These are phyloP conservation scores for Mycena polygramma DNA, from an alignment of 768 basidiomycete genomes.

Conservation along the genomic window DNA sequence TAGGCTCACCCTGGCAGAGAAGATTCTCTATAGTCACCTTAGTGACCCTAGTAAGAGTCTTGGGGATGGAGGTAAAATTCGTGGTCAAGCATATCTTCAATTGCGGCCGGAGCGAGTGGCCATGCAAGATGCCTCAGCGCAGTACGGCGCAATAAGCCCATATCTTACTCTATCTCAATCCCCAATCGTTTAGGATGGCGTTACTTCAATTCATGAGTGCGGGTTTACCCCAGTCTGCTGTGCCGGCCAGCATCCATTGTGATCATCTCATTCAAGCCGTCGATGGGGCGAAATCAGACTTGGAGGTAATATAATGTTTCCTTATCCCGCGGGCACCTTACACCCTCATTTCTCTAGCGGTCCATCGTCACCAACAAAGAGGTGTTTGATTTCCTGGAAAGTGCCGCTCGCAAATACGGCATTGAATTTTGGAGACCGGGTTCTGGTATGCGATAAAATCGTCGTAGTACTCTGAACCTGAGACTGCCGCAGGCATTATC, in stretches of 20 bases:
- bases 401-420: conserved; percentile 90
- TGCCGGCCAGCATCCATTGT: conserved; percentile 95
- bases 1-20: conserved; percentile 95
- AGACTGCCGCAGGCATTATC: conserved; percentile 66
- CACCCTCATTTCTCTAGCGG: conserved; percentile 56
- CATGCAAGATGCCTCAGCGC: conserved; percentile 95
- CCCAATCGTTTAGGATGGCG: conserved; percentile 73
- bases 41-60: conserved; percentile 81
- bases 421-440: conserved; percentile 99
- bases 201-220: conserved; percentile 99
- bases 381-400: conserved; percentile 97
- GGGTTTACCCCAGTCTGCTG: conserved; percentile 84
- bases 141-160: conserved; percentile 64
- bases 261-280: conserved; percentile 97
- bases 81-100: conserved; percentile 93
- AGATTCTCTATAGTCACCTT: conserved; percentile 96
- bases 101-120: conserved; percentile 94
- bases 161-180: conserved; percentile 26
- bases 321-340: neutral
- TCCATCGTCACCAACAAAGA: conserved; percentile 93
- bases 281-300: conserved; percentile 88
- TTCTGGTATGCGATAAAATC: conserved; percentile 61
- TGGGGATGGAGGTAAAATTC: conserved; percentile 72
- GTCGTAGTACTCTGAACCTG: neutral
- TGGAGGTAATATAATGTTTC: conserved; percentile 66